These are phyloP conservation scores for Pyrenula aspistea DNA, from an alignment of 495 filamentous ascomycete species.

Conservation along the genomic window DNA sequence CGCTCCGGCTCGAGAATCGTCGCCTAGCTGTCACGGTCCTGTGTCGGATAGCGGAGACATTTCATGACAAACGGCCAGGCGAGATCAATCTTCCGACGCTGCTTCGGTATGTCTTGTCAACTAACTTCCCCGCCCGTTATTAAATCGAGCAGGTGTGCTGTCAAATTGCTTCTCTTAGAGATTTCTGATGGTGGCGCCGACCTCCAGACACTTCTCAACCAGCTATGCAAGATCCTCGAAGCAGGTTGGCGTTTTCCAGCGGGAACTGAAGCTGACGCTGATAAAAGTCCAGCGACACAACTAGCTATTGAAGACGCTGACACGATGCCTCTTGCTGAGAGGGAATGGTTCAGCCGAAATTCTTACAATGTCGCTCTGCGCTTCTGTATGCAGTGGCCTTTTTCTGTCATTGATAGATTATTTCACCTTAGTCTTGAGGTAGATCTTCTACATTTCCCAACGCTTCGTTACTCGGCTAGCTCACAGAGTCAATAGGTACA, in stretches of 20 bases:
- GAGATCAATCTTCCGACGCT: slow-evolving; percentile 55
- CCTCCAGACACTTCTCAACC: slow-evolving; percentile 18
- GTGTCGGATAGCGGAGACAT: slow-evolving; percentile 43
- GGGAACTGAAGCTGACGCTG: too few relatives aligned
- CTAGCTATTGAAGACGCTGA: slow-evolving; percentile 8
- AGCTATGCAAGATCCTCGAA: slow-evolving; percentile 53
- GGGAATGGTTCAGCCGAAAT: slow-evolving; percentile 73
- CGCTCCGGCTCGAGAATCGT: slow-evolving; percentile 52
- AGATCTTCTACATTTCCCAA: too few relatives aligned
- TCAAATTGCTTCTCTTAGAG: slow-evolving; percentile 45
- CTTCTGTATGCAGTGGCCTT: slow-evolving; percentile 39
- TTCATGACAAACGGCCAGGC: slow-evolving; percentile 33
- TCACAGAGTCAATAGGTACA: too few relatives aligned
- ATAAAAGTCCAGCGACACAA: too few relatives aligned
- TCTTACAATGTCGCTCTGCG: slow-evolving; percentile 64
- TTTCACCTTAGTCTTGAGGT: too few relatives aligned
- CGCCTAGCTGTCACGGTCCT: slow-evolving; percentile 43
- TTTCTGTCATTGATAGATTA: slow-evolving; percentile 39
- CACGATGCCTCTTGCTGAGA: slow-evolving; percentile 45
- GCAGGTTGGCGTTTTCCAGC: slow-evolving; percentile 47
- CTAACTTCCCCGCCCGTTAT: too few relatives aligned
- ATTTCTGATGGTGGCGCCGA: slow-evolving; percentile 26
- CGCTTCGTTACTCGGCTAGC: too few relatives aligned
- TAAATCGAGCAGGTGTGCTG: slow-evolving; percentile 27
- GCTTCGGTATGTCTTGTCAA: slow-evolving; percentile 33